Evolutionary conservation across 139 green algal genomes (phyloP).

Genomic region (Microglena sp.): DNA sequence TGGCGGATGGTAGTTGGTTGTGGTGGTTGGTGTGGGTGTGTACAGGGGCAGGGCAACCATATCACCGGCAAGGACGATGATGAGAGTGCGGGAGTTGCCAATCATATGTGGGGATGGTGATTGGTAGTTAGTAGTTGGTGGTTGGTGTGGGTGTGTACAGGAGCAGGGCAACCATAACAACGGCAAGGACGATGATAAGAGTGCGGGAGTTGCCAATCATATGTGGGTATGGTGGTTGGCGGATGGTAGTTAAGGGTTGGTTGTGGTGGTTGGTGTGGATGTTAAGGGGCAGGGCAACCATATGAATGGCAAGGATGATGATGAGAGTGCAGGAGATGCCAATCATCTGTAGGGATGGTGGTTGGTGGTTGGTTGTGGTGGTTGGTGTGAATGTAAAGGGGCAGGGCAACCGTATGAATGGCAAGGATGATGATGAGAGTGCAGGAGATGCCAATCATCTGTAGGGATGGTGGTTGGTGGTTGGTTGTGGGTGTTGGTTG

Average conservation of each 20-base stretch:
- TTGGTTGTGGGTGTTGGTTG: too few species aligned
- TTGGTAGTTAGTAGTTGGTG: too few species aligned
- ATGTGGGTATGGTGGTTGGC: too few species aligned
- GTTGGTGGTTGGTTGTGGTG: too few species aligned
- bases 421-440: conserved; percentile 42
- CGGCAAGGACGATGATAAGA: conserved; percentile 37
- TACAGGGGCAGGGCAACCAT: conserved; percentile 60
- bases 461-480: too few species aligned
- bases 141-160: too few species aligned
- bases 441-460: conserved; percentile 27
- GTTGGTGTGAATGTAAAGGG: too few species aligned
- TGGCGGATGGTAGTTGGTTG: too few species aligned
- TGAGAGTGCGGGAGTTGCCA: conserved; percentile 14
- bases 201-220: conserved; percentile 15
- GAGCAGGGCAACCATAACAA: conserved; percentile 61
- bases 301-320: conserved; percentile 52
- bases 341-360: too few species aligned
- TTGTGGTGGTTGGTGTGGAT: too few species aligned
- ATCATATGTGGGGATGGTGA: conserved; percentile 33
- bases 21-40: too few species aligned
- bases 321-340: conserved; percentile 12
- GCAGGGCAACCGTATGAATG: conserved; percentile 59
- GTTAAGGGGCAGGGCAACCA: conserved; percentile 55
- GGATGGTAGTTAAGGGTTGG: too few species aligned
- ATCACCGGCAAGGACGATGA: conserved; percentile 53